Evolutionary conservation across 1,284 basidiomycete genomes (phyloP).

Genomic region (Puccinia coronata): DNA sequence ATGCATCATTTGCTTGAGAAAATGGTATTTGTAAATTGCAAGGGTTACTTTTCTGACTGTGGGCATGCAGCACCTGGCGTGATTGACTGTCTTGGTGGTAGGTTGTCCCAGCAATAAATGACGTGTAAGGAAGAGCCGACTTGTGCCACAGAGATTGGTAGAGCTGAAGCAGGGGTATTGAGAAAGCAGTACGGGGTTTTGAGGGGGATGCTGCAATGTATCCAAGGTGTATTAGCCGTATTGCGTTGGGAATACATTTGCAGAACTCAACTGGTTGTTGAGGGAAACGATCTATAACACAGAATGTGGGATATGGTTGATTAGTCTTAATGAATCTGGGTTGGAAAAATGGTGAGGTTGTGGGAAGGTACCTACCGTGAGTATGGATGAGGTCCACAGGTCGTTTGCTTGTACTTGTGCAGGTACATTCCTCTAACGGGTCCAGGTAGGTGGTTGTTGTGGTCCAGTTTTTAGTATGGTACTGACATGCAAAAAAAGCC

Average conservation of each 20-base stretch:
- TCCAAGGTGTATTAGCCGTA: neutral
- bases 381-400: neutral
- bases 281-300: neutral
- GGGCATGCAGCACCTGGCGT: neutral
- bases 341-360: neutral
- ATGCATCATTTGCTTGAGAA: neutral
- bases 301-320: too few species aligned
- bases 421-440: neutral
- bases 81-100: neutral
- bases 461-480: neutral
- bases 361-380: neutral
- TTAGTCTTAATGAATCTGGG: neutral
- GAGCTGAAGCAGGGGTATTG: neutral
- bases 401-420: neutral
- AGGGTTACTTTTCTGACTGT: neutral
- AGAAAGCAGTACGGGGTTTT: conserved; percentile 9
- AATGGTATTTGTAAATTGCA: neutral
- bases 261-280: neutral
- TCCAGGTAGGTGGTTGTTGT: neutral
- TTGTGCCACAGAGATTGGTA: neutral
- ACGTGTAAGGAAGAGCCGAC: neutral
- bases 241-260: neutral
- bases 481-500: neutral
- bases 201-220: conserved; percentile 1
- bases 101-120: neutral